Conservation (phyloP, 257 asterid species). For the Craterostigma plantagineum region DNA sequence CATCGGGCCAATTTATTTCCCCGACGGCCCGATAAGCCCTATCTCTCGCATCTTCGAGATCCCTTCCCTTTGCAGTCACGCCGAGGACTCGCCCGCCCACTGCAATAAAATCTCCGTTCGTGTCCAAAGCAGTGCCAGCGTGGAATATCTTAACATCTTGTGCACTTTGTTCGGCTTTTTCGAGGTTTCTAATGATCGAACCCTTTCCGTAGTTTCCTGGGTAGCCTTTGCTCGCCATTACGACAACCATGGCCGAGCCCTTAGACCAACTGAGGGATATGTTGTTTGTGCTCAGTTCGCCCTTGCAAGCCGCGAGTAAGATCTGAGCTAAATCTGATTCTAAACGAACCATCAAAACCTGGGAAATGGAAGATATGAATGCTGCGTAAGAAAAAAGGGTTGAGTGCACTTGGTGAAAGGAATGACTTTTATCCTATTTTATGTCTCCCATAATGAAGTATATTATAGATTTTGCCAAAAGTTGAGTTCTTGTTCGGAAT, state of each 20-base stretch:
- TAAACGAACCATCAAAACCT: constrained; percentile 85
- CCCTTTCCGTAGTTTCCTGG: constrained; percentile 74
- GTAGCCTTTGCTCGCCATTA: constrained; percentile 95
- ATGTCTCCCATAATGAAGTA: too few species aligned
- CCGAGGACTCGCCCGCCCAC: constrained; percentile 91
- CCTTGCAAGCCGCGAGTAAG: constrained; percentile 67
- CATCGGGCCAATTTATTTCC: constrained; percentile 55
- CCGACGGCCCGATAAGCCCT: constrained; percentile 64
- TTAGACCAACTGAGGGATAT: constrained; percentile 65
- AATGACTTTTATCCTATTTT: too few species aligned
- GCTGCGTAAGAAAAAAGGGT: too few species aligned
- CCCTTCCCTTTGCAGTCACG: constrained; percentile 58
- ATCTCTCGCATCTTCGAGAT: constrained; percentile 73
- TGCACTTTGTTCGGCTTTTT: constrained; percentile 64
- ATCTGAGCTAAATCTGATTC: constrained; percentile 74
- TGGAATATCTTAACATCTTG: constrained; percentile 61
- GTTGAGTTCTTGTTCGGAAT: too few species aligned
- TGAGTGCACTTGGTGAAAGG: too few species aligned
- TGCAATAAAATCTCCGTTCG: constrained; percentile 53
- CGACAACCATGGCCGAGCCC: constrained; percentile 90
- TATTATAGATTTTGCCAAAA: too few species aligned
- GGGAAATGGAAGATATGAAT: too few species aligned
- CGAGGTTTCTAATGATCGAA: constrained; percentile 40
- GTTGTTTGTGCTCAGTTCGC: constrained; percentile 28
- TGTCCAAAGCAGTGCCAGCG: constrained; percentile 60